These are phyloP conservation scores for Fusarium palustre DNA, from an alignment of 2,329 filamentous ascomycete species.

Conservation along the genomic window DNA sequence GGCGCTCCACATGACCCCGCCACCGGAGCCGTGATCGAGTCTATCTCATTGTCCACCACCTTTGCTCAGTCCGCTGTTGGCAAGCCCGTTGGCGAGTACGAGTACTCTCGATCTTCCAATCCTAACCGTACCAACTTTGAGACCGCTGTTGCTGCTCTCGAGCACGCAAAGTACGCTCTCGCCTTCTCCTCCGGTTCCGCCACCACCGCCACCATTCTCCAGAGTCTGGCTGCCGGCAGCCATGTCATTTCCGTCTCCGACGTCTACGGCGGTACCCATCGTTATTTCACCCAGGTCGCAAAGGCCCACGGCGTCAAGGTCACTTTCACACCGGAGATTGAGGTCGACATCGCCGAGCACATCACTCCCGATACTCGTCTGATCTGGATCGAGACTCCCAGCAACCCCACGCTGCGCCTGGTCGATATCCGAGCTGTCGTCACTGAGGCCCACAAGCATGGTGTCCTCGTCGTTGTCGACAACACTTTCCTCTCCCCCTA, in stretches of 20 bases:
- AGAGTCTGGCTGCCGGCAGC: conserved; percentile 88
- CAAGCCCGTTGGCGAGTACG: conserved; percentile 86
- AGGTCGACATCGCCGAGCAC: conserved; percentile 85
- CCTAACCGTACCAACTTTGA: conserved; percentile 97
- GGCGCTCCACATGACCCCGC: conserved; percentile 89
- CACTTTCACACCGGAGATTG: conserved; percentile 93
- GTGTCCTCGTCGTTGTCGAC: conserved; percentile 96
- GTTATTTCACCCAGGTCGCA: conserved; percentile 98
- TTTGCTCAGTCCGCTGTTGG: conserved; percentile 93
- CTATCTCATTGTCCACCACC: conserved; percentile 96
- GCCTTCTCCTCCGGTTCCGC: conserved; percentile 96
- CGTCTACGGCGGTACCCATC: conserved; percentile 97
- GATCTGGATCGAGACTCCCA: conserved; percentile 95
- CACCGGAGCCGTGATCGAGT: conserved; percentile 94
- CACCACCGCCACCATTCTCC: conserved; percentile 91
- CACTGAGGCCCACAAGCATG: conserved; percentile 84
- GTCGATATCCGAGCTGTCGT: conserved; percentile 93
- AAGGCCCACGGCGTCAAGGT: conserved; percentile 93
- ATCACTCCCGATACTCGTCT: conserved; percentile 91
- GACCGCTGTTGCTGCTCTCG: conserved; percentile 87
- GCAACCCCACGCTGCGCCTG: conserved; percentile 91
- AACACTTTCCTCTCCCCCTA: conserved; percentile 99
- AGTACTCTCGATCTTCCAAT: conserved; percentile 94
- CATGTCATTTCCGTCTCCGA: conserved; percentile 98
- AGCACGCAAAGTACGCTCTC: conserved; percentile 91